Evolutionary conservation across 331 rosid species (phyloP), one percentile per base, ranked within the genome.

Genomic region (Arachis monticola): DNA sequence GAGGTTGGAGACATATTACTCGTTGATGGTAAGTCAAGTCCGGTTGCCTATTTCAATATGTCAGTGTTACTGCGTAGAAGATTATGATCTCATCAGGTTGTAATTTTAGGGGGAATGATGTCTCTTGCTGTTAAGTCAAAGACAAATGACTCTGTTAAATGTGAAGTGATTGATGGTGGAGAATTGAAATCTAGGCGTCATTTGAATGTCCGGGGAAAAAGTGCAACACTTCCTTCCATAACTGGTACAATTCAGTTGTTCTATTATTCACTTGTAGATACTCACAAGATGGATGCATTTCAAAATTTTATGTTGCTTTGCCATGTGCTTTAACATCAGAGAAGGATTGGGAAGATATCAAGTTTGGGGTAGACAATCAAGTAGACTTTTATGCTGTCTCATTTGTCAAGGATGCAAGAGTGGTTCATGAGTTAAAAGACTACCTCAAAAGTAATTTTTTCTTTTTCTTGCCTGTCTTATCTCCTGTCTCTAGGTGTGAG

Each of bases 291-390:
- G 69, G 68, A 55, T 75, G 61, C 41, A 12, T n/a, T 30, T 31
- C 46, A 42, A 50, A 60, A 60, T 64, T 74, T 70, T 64, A 67
- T 75, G 56, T 68, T 67, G 31, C 61, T 47, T 74, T 72, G 41
- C 70, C 32, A 46, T 60, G 22, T 78, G 42, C 58, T 67, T 82
- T 50, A 41, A 69, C 69, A 81, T 27, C 72, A 94, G 97, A 92
- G 50, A 94, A 92, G 74, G 99, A 94, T 67, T 94, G 99, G 99
- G 99, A 92, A 75, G 99, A 94, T 88, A 92, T 94, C 85, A 90
- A 88, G 83, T 94, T 94, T 77, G 97, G 99, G 73, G 97, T 94
- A 74, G 97, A 94, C 82, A 94, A 92, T 81, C 87, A 83, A 84
- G 97, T 94, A 67, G 99, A 94, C 77, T 94, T 90, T 79, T 94